Base-by-base conservation (phyloP, 768 basidiomycete genomes). In the Gautieria morchelliformis region DNA sequence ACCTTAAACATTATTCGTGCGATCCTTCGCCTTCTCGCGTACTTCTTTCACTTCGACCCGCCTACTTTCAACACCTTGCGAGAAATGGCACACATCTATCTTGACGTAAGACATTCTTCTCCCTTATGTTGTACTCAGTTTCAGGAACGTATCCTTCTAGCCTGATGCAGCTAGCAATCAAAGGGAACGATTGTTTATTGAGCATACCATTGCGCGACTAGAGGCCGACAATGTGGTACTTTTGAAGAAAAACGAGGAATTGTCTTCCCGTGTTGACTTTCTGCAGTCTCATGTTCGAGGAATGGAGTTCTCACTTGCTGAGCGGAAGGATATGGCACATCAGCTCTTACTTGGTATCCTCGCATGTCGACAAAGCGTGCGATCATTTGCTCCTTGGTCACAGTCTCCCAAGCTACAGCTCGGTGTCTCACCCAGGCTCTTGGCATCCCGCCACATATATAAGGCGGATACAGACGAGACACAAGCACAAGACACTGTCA, bases 21-120 rank as follows among this genome's bases (percentile, higher is more conserved):
- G 1, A 12, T 24, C n/a, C 20, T 40, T 7, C 51, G n/a, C 37
- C 20, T 37, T 19, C 51, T 52, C 37, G 51, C 51, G 12, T 40
- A 52, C 24, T 37, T 52, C 37, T 19, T 52, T 37, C 51, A 52
- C n/a, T 52, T 52, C 37, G 51, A 52, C 40, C 51, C 51, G 14
- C 51, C 51, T 19, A 52, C 33, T 3, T 52, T 52, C 35, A 19
- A 52, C 37, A 19, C 35, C 2, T 6, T 19, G 14, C 32, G 35
- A 35, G 33, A 52, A 35, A 14, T 22, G 17, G 37, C 37, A 19
- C n/a, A 32, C 33, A 32, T 40, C 6, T 39, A 52, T 52, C 15
- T 52, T 8, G 37, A 52, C n/a, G 51, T 52, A 24, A 52, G 32
- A 35, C 32, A 17, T 52, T 19, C 24, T 27, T 27, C 48, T 49